Base-by-base conservation (phyloP, 139 green algal genomes). In the Tetradesmus obliquus region DNA sequence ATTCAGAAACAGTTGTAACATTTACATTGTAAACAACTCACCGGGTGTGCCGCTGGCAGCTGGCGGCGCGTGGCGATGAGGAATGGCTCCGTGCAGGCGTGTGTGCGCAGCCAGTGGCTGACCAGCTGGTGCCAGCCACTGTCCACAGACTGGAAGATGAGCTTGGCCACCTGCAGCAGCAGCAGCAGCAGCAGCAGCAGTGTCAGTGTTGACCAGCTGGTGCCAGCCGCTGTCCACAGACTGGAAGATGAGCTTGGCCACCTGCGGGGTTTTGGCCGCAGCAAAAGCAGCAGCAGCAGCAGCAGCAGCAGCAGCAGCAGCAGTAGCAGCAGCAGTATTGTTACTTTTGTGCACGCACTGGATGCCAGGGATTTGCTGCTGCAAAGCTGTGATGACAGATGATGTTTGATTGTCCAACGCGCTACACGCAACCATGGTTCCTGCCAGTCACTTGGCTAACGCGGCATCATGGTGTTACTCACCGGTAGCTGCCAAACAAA, bases 21-120 rank as follows among this genome's bases (percentile, higher is more conserved):
- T 45, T 45, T 45, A 45, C 32, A 45, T 45, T 45, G 32, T 45
- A 45, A 45, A 45, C 32, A 45, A 84, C 79, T 17, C 12, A 84
- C 79, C 45, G 79, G 53, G 93, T 92, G 91, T 94, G 93, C 91
- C 94, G 84, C 45, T 60, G 55, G 87, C 84, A 96, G 83, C 20
- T 93, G 54, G 83, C 94, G 91, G 20, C 79, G 82, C 32, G 91
- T 91, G 10, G 93, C 89, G 58, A 96, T 95, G 58, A 83, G 69
- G 81, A 88, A 95, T 1, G 94, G 94, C 91, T 96, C 94, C 86
- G 92, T 69, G 45, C 58, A 74, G 19, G 84, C 87, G 82, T 96
- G 94, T 57, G 91, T 94, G 62, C 92, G 79, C n/a, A 92, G 90
- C 81, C 89, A 96, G 94, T 96, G 94, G 32, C 76, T 92, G n/a